Evolutionary conservation across 2,329 filamentous ascomycete species (phyloP), one percentile per base, ranked within the genome.

Genomic region (Rhynchosporium graminicola): DNA sequence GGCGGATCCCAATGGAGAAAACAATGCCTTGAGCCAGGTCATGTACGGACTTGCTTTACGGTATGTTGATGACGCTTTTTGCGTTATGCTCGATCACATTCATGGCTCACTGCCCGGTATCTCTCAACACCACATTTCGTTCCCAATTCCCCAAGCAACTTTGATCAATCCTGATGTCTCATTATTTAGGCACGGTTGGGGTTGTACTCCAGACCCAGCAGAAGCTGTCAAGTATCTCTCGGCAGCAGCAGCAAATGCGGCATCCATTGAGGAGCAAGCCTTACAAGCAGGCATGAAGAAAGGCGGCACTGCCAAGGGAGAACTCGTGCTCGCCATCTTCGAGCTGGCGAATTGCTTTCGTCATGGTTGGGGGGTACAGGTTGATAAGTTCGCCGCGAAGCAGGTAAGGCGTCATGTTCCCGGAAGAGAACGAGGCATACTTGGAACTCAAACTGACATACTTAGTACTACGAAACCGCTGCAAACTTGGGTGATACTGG

Each of bases 311-410:
- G 94, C 94, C 50, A 99, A 98, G 78, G 95, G 95, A 63, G 95
- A 99, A 80, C 83, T 99, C 59, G 91, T 98, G 20, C 86, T 99
- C 65, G 94, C 95, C 64, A 98, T 99, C 67, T 98, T 95, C 73
- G 95, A 99, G 80, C 80, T 99, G 72, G 91, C 88, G 60, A 95
- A 95, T 76, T 94, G 86, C 78, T 98, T 97, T 80, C 87, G 95
- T 65, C 87, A 98, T 76, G 95, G 92, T 60, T 98, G 94, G 94
- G 95, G 95, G 55, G 89, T 97, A 56, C 82, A 86, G 66, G 90
- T 90, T 74, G 95, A 99, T 75, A 84, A 92, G 42, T 82, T 91
- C 58, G 95, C 95, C 52, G 95, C 95, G 56, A 87, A 87, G 75
- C 84, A 87, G 79, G 85, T 87, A 70, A 71, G 81, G 76, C 45